These are phyloP conservation scores for Cryptococcus sp. DNA, from an alignment of 1,284 basidiomycete species.

Conservation along the genomic window DNA sequence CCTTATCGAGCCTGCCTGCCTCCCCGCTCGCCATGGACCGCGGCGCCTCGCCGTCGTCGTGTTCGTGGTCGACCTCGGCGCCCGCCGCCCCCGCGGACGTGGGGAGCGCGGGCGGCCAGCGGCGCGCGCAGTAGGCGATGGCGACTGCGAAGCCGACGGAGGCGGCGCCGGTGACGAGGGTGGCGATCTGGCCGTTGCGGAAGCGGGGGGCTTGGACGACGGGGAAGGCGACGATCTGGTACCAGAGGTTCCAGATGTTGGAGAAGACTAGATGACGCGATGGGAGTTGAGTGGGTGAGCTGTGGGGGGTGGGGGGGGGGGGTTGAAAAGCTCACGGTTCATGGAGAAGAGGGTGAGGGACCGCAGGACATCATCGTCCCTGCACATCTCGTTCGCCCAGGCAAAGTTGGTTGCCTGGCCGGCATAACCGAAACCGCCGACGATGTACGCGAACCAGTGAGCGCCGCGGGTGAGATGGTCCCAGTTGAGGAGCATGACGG, in stretches of 20 bases:
- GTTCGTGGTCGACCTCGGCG: constrained; percentile 1
- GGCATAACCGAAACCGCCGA: constrained; percentile 37
- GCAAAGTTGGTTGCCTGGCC: constrained; percentile 47
- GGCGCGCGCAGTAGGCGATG: constrained; percentile 30
- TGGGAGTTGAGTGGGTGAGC: neutral
- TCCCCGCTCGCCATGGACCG: neutral
- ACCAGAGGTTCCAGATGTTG: constrained; percentile 36
- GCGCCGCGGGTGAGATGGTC: constrained; percentile 24
- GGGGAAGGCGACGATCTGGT: constrained; percentile 38
- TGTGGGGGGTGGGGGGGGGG: neutral
- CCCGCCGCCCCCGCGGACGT: too few relatives aligned
- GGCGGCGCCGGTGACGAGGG: constrained; percentile 34
- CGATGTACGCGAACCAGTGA: constrained; percentile 41
- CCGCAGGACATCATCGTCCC: constrained; percentile 43
- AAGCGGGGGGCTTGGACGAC: constrained; percentile 36
- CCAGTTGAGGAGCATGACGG: constrained; percentile 41
- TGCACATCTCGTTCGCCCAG: constrained; percentile 41
- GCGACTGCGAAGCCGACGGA: constrained; percentile 26
- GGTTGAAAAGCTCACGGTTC: constrained; percentile 21
- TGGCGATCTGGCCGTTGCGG: constrained; percentile 42
- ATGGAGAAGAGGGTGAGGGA: constrained; percentile 39
- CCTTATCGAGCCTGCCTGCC: neutral
- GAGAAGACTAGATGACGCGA: constrained; percentile 9
- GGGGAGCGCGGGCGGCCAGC: constrained; percentile 20
- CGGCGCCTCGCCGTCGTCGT: neutral